Conservation (phyloP, 1,284 basidiomycete genomes). For the Apiotrichum sp. region DNA sequence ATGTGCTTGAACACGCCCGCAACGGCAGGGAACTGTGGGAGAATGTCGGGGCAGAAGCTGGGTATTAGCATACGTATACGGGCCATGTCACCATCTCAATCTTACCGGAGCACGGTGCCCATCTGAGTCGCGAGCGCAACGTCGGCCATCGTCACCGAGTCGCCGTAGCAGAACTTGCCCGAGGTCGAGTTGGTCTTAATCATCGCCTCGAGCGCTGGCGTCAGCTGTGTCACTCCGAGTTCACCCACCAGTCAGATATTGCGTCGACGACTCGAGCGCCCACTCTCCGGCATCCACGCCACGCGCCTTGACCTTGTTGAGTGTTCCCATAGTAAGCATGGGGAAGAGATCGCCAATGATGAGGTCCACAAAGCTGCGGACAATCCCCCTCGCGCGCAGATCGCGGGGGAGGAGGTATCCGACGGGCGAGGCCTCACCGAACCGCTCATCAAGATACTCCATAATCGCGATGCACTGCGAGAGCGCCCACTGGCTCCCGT, state of each 20-base stretch:
- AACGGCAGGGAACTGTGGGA: slow-evolving; percentile 7
- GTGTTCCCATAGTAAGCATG: slow-evolving; percentile 7
- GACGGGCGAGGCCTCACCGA: background rate
- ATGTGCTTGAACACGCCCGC: slow-evolving; percentile 7
- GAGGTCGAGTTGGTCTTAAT: slow-evolving; percentile 1
- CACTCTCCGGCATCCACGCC: slow-evolving; percentile 9
- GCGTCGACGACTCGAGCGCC: slow-evolving; percentile 4
- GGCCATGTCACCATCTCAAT: background rate
- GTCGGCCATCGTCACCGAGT: slow-evolving; percentile 14
- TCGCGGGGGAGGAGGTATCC: slow-evolving; percentile 8
- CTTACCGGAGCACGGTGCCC: slow-evolving; percentile 11
- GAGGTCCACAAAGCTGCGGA: slow-evolving; percentile 11
- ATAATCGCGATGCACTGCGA: slow-evolving; percentile 15
- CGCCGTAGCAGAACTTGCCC: slow-evolving; percentile 12
- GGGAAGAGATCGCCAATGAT: slow-evolving; percentile 17
- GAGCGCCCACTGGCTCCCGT: slow-evolving; percentile 7
- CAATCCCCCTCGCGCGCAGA: slow-evolving; percentile 3
- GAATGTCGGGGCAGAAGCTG: slow-evolving; percentile 6
- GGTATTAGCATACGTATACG: background rate
- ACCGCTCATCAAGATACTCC: slow-evolving; percentile 16
- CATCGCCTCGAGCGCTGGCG: slow-evolving; percentile 12
- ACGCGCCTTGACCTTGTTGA: slow-evolving; percentile 6
- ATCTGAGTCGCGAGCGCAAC: slow-evolving; percentile 14
- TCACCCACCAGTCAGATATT: slow-evolving; percentile 1
- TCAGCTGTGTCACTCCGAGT: background rate